Evolutionary conservation across 495 filamentous ascomycete genomes (phyloP), one percentile per base, ranked within the genome.

Genomic region (Penicillium mononematosum): DNA sequence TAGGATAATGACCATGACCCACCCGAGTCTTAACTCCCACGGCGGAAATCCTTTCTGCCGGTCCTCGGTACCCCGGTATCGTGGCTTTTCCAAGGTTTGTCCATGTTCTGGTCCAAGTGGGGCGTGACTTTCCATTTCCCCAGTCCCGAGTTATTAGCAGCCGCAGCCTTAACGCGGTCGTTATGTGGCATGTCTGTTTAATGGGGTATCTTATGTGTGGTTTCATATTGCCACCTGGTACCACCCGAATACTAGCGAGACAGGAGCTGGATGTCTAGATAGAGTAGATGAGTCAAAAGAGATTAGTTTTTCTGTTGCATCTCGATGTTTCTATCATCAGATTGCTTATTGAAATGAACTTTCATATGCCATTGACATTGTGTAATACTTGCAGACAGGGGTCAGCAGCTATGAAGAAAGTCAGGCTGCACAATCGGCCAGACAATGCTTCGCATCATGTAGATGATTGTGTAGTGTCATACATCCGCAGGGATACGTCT

Each of bases 391-490:
- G 39, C 50, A 39, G 17, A 46, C 20, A 46, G 45, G 36, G 48
- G 61, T 61, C 61, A 66, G 53, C 53, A 57, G 58, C 43, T 45
- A 22, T 41, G 42, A 24, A 54, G 41, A 31, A 42, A 36, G 10
- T 19, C 5, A 36, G 43, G 62, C 59, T 64, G 62, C 54, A 58
- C 56, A 47, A 58, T 45, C 39, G 31, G 52, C 34, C 36, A 52
- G 24, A 36, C 42, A 56, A 61, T 65, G 62, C 41, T 59, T 57
- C 60, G 58, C 59, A 53, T 58, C 45, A 57, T 63, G 56, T 63
- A 56, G 45, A 56, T 61, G 47, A 62, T 67, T 56, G 25, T 45
- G 38, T 36, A 53, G 39, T 54, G 64, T 60, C 62, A 58, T 60
- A 65, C 62, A 56, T 56, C 34, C 43, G 41, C 62, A 64, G 50